Percentiles rank a stretch among this genome's conserved stretches.
Conservation (phyloP, 2,329 filamentous ascomycete species). For the Cryphonectria carpinicola region DNA sequence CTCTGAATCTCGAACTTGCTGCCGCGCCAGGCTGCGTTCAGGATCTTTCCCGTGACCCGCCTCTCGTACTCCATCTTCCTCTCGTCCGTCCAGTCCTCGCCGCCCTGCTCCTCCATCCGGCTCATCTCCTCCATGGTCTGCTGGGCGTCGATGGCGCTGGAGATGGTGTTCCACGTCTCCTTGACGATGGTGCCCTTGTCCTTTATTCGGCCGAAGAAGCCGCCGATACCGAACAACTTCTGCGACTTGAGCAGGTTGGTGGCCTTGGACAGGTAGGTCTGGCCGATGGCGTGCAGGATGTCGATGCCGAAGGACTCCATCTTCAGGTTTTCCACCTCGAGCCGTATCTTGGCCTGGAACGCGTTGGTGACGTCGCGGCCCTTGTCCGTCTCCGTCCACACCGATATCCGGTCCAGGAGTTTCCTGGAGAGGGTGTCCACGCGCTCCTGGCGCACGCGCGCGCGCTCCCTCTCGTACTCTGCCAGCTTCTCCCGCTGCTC, state of each 20-base stretch:
- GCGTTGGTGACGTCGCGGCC: conserved; percentile 79
- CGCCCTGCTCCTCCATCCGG: conserved; percentile 89
- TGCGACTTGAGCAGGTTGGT: conserved; percentile 89
- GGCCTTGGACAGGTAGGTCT: conserved; percentile 87
- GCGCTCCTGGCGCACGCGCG: conserved; percentile 80
- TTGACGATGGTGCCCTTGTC: conserved; percentile 97
- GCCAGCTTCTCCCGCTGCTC: conserved; percentile 92
- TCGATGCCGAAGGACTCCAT: conserved; percentile 99
- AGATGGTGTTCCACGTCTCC: conserved; percentile 98
- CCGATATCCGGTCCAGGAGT: conserved; percentile 83
- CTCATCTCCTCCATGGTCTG: conserved; percentile 99
- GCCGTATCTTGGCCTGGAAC: conserved; percentile 90
- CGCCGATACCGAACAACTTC: conserved; percentile 93
- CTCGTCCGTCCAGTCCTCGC: conserved; percentile 98
- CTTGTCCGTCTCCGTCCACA: conserved; percentile 98
- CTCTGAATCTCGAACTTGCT: conserved; percentile 98
- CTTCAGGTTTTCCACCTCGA: conserved; percentile 97
- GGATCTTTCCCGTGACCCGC: conserved; percentile 94
- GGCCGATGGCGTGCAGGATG: conserved; percentile 91
- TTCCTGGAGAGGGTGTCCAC: conserved; percentile 84
- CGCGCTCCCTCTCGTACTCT: conserved; percentile 85
- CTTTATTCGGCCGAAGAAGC: conserved; percentile 91
- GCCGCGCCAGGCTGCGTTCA: conserved; percentile 94
- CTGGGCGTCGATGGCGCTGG: conserved; percentile 93
- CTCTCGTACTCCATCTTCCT: conserved; percentile 95